phyloP scores from a whole-genome alignment of 2,329 filamentous ascomycete species.

The Talaromyces rugulosus region DNA sequence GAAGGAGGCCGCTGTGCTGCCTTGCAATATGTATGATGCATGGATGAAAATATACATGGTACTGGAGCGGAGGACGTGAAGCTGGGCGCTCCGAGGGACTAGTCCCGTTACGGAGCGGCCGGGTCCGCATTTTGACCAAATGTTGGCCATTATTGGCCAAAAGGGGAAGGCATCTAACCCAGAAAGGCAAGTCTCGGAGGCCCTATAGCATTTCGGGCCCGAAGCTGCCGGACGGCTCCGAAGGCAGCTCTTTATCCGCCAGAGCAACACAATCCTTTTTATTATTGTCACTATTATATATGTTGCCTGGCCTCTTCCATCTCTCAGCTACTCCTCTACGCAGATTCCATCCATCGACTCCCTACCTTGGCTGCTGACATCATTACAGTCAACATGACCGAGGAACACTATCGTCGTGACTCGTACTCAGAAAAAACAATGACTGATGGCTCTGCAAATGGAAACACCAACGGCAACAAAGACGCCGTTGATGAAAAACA shows the following conservation, averaged over 20 bases:
- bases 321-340: background rate
- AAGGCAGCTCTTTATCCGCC: background rate
- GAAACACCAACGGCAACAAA: background rate
- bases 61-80: background rate
- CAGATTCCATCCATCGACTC: background rate
- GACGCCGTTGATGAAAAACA: background rate
- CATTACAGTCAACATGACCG: background rate
- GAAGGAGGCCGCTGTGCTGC: no score
- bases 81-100: background rate
- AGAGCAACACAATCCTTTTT: background rate
- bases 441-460: background rate
- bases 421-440: background rate
- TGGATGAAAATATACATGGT: background rate
- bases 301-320: background rate
- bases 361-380: background rate
- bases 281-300: background rate
- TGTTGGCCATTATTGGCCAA: background rate
- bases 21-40: background rate
- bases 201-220: background rate
- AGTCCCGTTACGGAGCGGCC: background rate
- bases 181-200: background rate
- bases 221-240: background rate
- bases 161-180: background rate
- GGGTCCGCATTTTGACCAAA: background rate
- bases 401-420: background rate